phyloP scores from a whole-genome alignment of 1,139 yeast genomes.

The Yarrowia galli region DNA sequence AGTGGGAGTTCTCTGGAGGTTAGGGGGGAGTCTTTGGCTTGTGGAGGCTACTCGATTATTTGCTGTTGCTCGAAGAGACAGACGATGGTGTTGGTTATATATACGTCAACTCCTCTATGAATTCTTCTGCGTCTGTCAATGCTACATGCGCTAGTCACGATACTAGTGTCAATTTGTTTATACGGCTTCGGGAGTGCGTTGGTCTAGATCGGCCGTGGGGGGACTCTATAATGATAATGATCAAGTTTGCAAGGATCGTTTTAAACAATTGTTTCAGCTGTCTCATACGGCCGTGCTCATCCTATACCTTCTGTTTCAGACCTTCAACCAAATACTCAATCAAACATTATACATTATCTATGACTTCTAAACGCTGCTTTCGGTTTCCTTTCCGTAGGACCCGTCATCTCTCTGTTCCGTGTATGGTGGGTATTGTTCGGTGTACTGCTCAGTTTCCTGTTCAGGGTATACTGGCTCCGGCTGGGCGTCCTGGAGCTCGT shows the following conservation, averaged over 20 bases:
- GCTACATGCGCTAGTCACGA: constrained; percentile 4
- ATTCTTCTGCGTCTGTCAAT: background rate
- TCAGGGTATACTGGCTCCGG: background rate
- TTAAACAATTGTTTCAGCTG: background rate
- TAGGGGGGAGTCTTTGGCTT: too few species aligned
- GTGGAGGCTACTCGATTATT: too few species aligned
- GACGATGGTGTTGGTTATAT: too few species aligned
- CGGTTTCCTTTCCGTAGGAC: constrained; percentile 12
- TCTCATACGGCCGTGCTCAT: background rate
- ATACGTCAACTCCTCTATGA: background rate
- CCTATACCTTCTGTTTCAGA: background rate
- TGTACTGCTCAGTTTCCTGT: background rate
- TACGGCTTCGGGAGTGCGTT: background rate
- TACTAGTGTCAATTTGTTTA: background rate
- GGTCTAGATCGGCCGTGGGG: constrained; percentile 6
- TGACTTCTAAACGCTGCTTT: constrained; percentile 22
- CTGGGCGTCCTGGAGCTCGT: background rate
- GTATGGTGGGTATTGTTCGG: constrained; percentile 6
- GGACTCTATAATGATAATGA: too few species aligned
- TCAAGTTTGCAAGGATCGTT: too few species aligned
- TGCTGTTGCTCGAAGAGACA: too few species aligned
- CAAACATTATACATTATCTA: constrained; percentile 4
- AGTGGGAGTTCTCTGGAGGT: too few species aligned
- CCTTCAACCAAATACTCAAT: background rate
- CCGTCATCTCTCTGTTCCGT: constrained; percentile 7